A percentile compares a stretch with the other conserved stretches of the same genome.
These are phyloP conservation scores for Nothophytophthora sp. DNA, from an alignment of 352 stramenopile genomes.

Conservation along the genomic window DNA sequence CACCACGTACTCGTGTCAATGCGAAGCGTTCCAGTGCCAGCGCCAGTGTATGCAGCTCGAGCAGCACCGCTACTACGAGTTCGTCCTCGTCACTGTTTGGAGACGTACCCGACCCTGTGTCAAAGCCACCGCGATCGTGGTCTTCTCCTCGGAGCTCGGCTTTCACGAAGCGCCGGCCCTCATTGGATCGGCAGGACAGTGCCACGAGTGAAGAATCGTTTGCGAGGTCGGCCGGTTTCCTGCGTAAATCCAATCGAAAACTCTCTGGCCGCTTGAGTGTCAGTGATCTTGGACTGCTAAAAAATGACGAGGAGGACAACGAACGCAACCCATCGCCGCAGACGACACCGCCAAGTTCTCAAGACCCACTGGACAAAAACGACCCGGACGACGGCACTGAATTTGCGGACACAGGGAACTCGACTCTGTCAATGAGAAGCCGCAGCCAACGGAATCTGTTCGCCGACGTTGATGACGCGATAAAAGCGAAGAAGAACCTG, in stretches of 20 bases:
- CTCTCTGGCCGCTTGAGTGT: constrained; percentile 67
- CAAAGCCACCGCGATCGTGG: constrained; percentile 20
- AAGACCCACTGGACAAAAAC: neutral
- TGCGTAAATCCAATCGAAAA: constrained; percentile 58
- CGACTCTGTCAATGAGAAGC: constrained; percentile 20
- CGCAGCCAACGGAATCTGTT: constrained; percentile 65
- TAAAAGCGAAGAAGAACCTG: constrained; percentile 25
- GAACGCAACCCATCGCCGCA: constrained; percentile 16
- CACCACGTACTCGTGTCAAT: constrained; percentile 9
- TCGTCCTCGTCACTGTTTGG: constrained; percentile 33
- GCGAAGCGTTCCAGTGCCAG: constrained; percentile 8
- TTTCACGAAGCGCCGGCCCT: constrained; percentile 21
- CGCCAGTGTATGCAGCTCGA: constrained; percentile 28
- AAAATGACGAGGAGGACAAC: constrained; percentile 32
- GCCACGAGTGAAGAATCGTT: constrained; percentile 64
- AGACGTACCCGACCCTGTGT: constrained; percentile 16
- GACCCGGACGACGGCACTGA: constrained; percentile 13
- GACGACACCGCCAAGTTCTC: neutral
- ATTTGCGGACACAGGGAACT: constrained; percentile 6
- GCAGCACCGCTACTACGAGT: constrained; percentile 23
- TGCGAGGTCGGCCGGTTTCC: constrained; percentile 63
- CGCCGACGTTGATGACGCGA: constrained; percentile 46
- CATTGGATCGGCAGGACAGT: constrained; percentile 57
- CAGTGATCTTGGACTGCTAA: constrained; percentile 74
- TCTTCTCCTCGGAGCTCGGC: constrained; percentile 11